phyloP scores from a whole-genome alignment of 805 yeast species.

The Monosporozyma unispora region DNA sequence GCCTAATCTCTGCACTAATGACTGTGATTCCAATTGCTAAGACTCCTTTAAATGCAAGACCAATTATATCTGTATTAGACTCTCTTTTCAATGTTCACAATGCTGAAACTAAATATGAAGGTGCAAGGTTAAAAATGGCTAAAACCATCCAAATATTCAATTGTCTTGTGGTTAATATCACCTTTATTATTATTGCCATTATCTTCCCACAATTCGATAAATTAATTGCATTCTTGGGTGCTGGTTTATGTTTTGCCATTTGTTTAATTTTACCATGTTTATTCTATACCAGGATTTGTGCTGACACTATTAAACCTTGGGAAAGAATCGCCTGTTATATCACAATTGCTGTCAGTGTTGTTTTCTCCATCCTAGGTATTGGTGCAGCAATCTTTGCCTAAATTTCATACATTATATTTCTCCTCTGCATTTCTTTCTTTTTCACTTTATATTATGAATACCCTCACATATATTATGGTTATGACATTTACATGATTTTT shows the following conservation, averaged over 20 bases:
- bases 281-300: slow-evolving; percentile 57
- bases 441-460: too few relatives aligned
- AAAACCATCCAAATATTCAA: slow-evolving; percentile 17
- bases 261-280: slow-evolving; percentile 71
- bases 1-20: slow-evolving; percentile 56
- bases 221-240: slow-evolving; percentile 73
- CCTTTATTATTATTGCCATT: slow-evolving; percentile 52
- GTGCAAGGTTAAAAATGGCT: slow-evolving; percentile 14
- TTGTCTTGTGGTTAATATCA: slow-evolving; percentile 42
- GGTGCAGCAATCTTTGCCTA: slow-evolving; percentile 37
- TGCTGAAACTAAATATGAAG: slow-evolving; percentile 14
- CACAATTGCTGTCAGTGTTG: slow-evolving; percentile 38
- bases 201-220: slow-evolving; percentile 72
- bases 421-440: background rate
- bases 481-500: background rate
- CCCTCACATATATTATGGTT: background rate
- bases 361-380: slow-evolving; percentile 52
- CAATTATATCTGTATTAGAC: slow-evolving; percentile 67
- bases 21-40: slow-evolving; percentile 81
- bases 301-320: slow-evolving; percentile 32
- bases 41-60: slow-evolving; percentile 74
- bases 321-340: slow-evolving; percentile 35
- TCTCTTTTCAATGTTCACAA: slow-evolving; percentile 33
- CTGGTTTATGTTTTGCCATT: slow-evolving; percentile 68
- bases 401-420: background rate